phyloP scores from a whole-genome alignment of 1,284 basidiomycete species.

The Cryptococcus amylolentus region DNA sequence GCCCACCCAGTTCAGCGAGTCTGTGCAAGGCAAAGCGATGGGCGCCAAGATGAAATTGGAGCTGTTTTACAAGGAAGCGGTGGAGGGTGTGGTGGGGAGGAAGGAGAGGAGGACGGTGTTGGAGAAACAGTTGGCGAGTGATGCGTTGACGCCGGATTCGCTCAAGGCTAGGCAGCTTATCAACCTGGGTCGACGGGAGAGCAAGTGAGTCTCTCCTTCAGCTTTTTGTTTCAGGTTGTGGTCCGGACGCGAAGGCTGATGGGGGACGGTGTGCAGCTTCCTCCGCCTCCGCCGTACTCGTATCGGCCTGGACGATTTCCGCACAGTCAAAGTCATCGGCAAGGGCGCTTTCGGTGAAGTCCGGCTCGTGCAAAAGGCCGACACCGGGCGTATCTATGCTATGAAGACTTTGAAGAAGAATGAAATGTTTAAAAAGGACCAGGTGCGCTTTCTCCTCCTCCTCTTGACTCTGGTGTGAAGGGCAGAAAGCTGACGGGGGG shows the following conservation, averaged over 20 bases:
- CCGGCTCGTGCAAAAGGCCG: constrained; percentile 90
- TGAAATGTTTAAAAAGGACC: constrained; percentile 99
- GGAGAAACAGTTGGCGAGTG: constrained; percentile 77
- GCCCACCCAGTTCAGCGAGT: constrained; percentile 76
- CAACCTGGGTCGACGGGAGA: constrained; percentile 86
- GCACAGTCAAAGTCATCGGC: constrained; percentile 97
- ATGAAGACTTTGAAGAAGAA: constrained; percentile 99
- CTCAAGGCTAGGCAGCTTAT: constrained; percentile 86
- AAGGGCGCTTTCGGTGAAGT: constrained; percentile 99
- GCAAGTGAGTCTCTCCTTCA: constrained; percentile 53
- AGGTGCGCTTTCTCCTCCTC: constrained; percentile 57
- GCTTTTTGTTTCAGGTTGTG: background rate
- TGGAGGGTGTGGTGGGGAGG: constrained; percentile 84
- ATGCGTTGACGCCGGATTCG: constrained; percentile 71
- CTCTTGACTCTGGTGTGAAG: background rate
- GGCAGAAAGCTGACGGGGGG: background rate
- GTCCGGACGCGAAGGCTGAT: too few relatives aligned
- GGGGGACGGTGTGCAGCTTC: constrained; percentile 53
- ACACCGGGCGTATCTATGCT: constrained; percentile 96
- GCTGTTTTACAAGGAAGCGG: constrained; percentile 94
- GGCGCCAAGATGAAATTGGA: constrained; percentile 96
- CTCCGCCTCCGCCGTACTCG: constrained; percentile 86
- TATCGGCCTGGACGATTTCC: constrained; percentile 88
- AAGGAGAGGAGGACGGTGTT: constrained; percentile 88
- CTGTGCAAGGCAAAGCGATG: constrained; percentile 86